These are phyloP conservation scores for Xylaria sp. DNA, from an alignment of 2,329 filamentous ascomycete genomes.

Conservation along the genomic window DNA sequence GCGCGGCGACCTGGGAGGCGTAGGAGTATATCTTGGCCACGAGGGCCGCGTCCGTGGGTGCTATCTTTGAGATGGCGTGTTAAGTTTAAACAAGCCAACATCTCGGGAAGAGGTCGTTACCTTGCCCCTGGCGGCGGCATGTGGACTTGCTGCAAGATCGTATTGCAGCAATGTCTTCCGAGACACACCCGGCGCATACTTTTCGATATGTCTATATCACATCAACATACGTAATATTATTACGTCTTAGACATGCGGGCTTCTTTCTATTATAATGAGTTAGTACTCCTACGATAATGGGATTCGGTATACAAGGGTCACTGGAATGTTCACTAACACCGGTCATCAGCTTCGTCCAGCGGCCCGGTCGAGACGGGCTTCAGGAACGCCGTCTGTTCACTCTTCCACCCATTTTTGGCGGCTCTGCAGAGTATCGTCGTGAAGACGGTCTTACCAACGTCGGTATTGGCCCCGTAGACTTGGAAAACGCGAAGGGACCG, in stretches of 20 bases:
- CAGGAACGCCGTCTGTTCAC: constrained; percentile 63
- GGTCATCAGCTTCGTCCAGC: constrained; percentile 68
- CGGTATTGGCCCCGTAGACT: constrained; percentile 81
- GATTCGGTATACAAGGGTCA: not conserved
- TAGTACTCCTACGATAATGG: not conserved
- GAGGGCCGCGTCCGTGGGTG: constrained; percentile 55
- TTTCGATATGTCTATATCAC: constrained; percentile 60
- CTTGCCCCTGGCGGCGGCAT: constrained; percentile 65
- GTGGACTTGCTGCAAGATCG: constrained; percentile 74
- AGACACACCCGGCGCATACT: constrained; percentile 55
- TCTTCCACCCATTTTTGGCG: constrained; percentile 49
- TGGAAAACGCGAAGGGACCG: constrained; percentile 71
- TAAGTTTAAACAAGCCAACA: constrained; percentile 9
- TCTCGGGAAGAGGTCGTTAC: constrained; percentile 32
- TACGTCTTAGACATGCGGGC: not conserved
- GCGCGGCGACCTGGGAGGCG: constrained; percentile 46
- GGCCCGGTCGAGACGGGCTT: constrained; percentile 84
- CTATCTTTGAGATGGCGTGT: constrained; percentile 40
- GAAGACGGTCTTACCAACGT: constrained; percentile 83
- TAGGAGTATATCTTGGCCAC: constrained; percentile 51
- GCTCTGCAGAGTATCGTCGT: constrained; percentile 72
- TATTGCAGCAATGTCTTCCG: constrained; percentile 70
- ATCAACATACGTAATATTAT: constrained; percentile 3
- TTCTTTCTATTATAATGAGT: constrained; percentile 9
- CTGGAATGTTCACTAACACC: constrained; percentile 48